A percentile compares a stretch with the other conserved stretches of the same genome.
These are phyloP conservation scores for Larix kaempferi DNA, from an alignment of 75 land plant species.

Conservation along the genomic window DNA sequence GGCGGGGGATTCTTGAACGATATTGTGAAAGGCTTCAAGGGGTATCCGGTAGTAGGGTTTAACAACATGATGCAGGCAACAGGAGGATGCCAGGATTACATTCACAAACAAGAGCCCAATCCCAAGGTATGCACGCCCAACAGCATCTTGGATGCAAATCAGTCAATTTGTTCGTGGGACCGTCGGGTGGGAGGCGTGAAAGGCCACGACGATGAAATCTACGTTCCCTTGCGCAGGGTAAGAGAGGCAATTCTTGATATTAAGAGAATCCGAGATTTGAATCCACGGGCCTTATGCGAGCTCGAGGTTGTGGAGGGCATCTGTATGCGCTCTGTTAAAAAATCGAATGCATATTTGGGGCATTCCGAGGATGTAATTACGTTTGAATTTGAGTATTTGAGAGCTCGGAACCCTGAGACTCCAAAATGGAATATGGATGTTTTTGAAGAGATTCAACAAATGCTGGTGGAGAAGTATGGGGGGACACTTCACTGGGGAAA, in stretches of 20 bases:
- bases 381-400: slow-evolving; percentile 15
- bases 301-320: slow-evolving; percentile 1
- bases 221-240: slow-evolving; percentile 10
- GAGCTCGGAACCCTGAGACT: slow-evolving; percentile 15
- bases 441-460: slow-evolving; percentile 34
- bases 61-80: slow-evolving; percentile 22
- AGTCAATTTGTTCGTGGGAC: slow-evolving; percentile 4
- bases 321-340: slow-evolving; percentile 3
- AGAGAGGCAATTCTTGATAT: slow-evolving; percentile 22
- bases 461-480: slow-evolving; percentile 25
- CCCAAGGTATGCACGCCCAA: not conserved
- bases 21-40: slow-evolving; percentile 7
- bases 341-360: slow-evolving; percentile 18
- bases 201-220: slow-evolving; percentile 12
- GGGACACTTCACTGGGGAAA: slow-evolving; percentile 41
- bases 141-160: not conserved
- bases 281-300: slow-evolving; percentile 6
- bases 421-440: slow-evolving; percentile 25
- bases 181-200: not conserved
- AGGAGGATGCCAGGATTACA: slow-evolving; percentile 26
- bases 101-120: not conserved
- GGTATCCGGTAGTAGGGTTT: slow-evolving; percentile 31
- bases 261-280: slow-evolving; percentile 17
- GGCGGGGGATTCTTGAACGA: slow-evolving; percentile 21
- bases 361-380: slow-evolving; percentile 11